phyloP scores from a whole-genome alignment of 1,284 basidiomycete species.

The Cutaneotrichosporon daszewskae region DNA sequence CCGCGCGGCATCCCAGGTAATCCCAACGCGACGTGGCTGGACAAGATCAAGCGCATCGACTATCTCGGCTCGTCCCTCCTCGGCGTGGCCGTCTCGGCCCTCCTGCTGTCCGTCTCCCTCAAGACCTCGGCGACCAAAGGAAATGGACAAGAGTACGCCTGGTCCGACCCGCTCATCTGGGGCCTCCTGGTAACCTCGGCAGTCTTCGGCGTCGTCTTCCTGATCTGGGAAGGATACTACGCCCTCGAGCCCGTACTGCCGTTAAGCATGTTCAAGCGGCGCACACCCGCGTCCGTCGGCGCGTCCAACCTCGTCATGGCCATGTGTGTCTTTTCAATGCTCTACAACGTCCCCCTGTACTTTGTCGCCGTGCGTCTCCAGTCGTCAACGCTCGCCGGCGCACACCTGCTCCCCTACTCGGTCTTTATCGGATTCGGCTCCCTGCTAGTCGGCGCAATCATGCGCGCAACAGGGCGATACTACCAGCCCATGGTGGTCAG shows the following conservation, averaged over 20 bases:
- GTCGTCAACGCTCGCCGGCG: slow-evolving; percentile 67
- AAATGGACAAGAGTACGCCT: slow-evolving; percentile 43
- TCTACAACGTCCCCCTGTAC: slow-evolving; percentile 85
- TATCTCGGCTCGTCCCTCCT: slow-evolving; percentile 72
- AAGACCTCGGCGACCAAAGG: slow-evolving; percentile 54
- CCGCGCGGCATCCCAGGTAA: slow-evolving; percentile 54
- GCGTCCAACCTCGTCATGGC: slow-evolving; percentile 61
- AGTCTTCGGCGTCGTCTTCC: slow-evolving; percentile 57
- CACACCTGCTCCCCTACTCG: slow-evolving; percentile 67
- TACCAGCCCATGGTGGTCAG: slow-evolving; percentile 53
- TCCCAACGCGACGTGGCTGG: slow-evolving; percentile 51
- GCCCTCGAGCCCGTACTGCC: slow-evolving; percentile 79
- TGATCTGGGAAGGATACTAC: slow-evolving; percentile 64
- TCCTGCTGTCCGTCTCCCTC: slow-evolving; percentile 70
- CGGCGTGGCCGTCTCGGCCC: slow-evolving; percentile 62
- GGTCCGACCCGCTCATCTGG: slow-evolving; percentile 65
- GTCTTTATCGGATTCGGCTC: slow-evolving; percentile 69
- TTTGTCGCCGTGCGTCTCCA: slow-evolving; percentile 77
- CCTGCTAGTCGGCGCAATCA: slow-evolving; percentile 76
- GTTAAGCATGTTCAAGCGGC: slow-evolving; percentile 58
- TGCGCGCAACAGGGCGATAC: slow-evolving; percentile 75
- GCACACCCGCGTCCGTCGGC: slow-evolving; percentile 70
- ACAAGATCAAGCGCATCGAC: slow-evolving; percentile 72
- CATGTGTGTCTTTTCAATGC: slow-evolving; percentile 70
- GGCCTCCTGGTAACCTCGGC: slow-evolving; percentile 58